Conservation (phyloP, 2,329 filamentous ascomycete species). For the Fusarium sp. region DNA sequence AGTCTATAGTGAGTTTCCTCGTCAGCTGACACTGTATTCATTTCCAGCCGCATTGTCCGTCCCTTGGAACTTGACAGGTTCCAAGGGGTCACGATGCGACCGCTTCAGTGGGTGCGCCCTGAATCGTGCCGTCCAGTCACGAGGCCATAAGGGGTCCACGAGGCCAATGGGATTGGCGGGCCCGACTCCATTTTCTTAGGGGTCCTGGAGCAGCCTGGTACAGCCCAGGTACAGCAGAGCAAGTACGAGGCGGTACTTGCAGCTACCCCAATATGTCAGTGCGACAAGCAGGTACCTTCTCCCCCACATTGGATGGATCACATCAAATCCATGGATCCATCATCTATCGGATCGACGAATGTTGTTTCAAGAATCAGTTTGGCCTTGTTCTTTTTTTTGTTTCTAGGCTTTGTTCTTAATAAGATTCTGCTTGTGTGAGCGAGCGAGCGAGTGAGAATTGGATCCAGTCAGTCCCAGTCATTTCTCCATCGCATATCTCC, state of each 20-base stretch:
- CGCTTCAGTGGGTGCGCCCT: conserved; percentile 27
- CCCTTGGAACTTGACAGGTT: conserved; percentile 22
- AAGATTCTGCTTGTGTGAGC: conserved; percentile 10
- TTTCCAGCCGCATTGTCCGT: conserved; percentile 1
- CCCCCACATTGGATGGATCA: conserved; percentile 14
- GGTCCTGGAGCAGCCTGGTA: conserved; percentile 3
- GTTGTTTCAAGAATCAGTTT: conserved; percentile 10
- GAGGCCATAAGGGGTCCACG: conserved; percentile 41
- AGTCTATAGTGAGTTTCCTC: conserved; percentile 19
- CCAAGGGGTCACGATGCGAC: conserved; percentile 34
- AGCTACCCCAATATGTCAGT: conserved; percentile 13
- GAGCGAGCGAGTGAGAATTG: not conserved
- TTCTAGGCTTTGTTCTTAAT: conserved; percentile 14
- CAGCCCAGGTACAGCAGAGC: conserved; percentile 9
- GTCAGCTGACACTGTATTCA: conserved; percentile 37
- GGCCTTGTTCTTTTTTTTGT: conserved; percentile 21
- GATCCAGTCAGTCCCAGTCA: conserved; percentile 17
- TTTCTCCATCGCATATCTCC: conserved; percentile 19
- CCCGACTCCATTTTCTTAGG: conserved; percentile 24
- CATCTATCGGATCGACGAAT: conserved; percentile 31
- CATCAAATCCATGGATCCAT: conserved; percentile 27
- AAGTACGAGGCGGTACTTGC: conserved; percentile 9
- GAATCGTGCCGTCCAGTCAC: conserved; percentile 42
- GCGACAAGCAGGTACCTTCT: conserved; percentile 12
- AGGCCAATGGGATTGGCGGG: conserved; percentile 41